Evolutionary conservation across 225 moss, liverwort and hornwort genomes (phyloP), one percentile per base, ranked within the genome.

Genomic region (Lunularia cruciata): DNA sequence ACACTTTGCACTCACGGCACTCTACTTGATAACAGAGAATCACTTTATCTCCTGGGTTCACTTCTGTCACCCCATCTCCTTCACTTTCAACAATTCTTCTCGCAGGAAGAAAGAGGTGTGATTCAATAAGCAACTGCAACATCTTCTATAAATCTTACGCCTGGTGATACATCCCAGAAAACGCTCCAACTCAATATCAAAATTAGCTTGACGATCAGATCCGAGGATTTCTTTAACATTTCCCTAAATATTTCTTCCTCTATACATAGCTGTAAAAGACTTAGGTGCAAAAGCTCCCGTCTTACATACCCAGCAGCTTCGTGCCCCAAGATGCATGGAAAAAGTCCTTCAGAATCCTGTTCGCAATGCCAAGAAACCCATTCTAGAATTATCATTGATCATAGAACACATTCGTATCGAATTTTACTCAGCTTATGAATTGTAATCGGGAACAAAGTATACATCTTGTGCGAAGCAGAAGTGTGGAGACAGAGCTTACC

Each of bases 231-330:
- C n/a, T n/a, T n/a, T n/a, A n/a, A n/a, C n/a, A n/a, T n/a, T n/a
- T n/a, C n/a, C n/a, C n/a, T n/a, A n/a, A n/a, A n/a, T n/a, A n/a
- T n/a, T n/a, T n/a, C n/a, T n/a, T n/a, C n/a, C n/a, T n/a, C n/a
- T n/a, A n/a, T n/a, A n/a, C n/a, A n/a, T n/a, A n/a, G n/a, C n/a
- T n/a, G n/a, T n/a, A n/a, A n/a, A n/a, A n/a, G n/a, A n/a, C n/a
- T n/a, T n/a, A n/a, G n/a, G n/a, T n/a, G n/a, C n/a, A n/a, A n/a
- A n/a, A n/a, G n/a, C n/a, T n/a, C n/a, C n/a, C n/a, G n/a, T n/a
- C n/a, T n/a, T 40, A 13, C 82, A 3, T 82, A 87, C 87, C 87
- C 87, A 37, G 87, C 85, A 55, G 84, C 87, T 80, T 87, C 87
- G 57, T 87, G 87, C 51, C 87, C 87, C 70, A 87, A 73, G 52